phyloP scores from a whole-genome alignment of 2,329 filamentous ascomycete species.

The Talaromyces sp. region DNA sequence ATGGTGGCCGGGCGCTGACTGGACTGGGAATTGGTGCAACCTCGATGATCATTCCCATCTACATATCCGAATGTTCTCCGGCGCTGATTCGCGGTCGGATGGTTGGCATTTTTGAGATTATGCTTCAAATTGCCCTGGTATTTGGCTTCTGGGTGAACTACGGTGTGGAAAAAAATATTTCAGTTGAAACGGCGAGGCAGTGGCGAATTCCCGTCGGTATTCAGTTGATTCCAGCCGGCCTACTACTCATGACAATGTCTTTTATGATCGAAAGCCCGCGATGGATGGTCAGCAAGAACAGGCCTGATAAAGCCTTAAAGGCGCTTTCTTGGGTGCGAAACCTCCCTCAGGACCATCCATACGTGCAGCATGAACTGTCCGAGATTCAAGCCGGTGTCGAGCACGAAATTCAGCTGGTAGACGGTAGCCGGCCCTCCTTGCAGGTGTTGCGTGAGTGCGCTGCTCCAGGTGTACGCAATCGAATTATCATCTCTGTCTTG shows the following conservation, averaged over 20 bases:
- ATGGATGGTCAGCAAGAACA: constrained; percentile 59
- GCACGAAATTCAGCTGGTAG: constrained; percentile 45
- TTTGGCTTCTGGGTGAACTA: constrained; percentile 47
- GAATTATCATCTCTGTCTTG: constrained; percentile 45
- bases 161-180: constrained; percentile 30
- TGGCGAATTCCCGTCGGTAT: constrained; percentile 58
- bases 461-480: constrained; percentile 41
- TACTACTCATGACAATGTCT: constrained; percentile 54
- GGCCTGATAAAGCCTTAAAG: constrained; percentile 55
- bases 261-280: constrained; percentile 58
- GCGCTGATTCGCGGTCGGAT: constrained; percentile 52
- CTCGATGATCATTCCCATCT: constrained; percentile 51
- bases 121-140: constrained; percentile 41
- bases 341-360: constrained; percentile 44
- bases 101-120: constrained; percentile 55
- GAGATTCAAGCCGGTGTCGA: constrained; percentile 54
- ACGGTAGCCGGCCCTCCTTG: constrained; percentile 39
- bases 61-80: constrained; percentile 53
- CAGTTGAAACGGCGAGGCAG: constrained; percentile 36
- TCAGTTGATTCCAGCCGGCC: constrained; percentile 55
- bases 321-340: constrained; percentile 52
- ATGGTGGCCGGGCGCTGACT: constrained; percentile 4
- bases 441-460: constrained; percentile 22
- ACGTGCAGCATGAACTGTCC: constrained; percentile 44
- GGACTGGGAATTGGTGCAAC: constrained; percentile 32